These are phyloP conservation scores for Boeremia lycopersici DNA, from an alignment of 2,329 filamentous ascomycete genomes.

Conservation along the genomic window DNA sequence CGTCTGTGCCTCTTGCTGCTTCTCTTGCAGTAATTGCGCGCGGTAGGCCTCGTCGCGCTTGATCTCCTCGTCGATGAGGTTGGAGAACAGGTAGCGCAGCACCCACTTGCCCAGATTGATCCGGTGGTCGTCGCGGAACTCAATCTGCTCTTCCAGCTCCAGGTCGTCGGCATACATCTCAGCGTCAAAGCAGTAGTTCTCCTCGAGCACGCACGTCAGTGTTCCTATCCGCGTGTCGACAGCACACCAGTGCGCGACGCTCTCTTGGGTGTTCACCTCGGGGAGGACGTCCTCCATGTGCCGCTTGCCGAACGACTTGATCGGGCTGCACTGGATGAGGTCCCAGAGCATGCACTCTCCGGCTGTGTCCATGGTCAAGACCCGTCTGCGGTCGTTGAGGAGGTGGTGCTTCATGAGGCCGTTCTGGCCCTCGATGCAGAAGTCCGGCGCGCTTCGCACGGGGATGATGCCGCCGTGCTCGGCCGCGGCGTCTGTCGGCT, in stretches of 20 bases:
- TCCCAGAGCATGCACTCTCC: constrained; percentile 97
- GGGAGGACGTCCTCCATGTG: constrained; percentile 91
- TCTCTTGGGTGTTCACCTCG: constrained; percentile 84
- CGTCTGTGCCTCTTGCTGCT: constrained; percentile 60
- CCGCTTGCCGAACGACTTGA: constrained; percentile 91
- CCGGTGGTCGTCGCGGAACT: constrained; percentile 91
- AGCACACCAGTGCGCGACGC: constrained; percentile 93
- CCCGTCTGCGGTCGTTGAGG: constrained; percentile 86
- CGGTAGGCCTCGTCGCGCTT: constrained; percentile 77
- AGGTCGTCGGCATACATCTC: constrained; percentile 96
- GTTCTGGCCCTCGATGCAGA: constrained; percentile 85
- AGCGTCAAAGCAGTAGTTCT: constrained; percentile 95
- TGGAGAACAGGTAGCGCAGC: constrained; percentile 86
- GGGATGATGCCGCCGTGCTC: constrained; percentile 44
- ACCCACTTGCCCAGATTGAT: constrained; percentile 99
- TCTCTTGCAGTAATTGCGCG: constrained; percentile 70
- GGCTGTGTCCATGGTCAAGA: constrained; percentile 90
- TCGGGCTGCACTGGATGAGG: constrained; percentile 84
- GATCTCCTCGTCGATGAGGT: constrained; percentile 88
- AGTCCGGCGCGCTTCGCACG: constrained; percentile 53
- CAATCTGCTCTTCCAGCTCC: constrained; percentile 71
- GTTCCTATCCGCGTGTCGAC: constrained; percentile 93
- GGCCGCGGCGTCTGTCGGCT: constrained; percentile 60
- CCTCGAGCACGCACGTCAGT: constrained; percentile 87
- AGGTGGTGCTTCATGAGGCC: constrained; percentile 92